A percentile compares a stretch with the other conserved stretches of the same genome.
Evolutionary conservation across 768 basidiomycete genomes (phyloP).

Genomic region (Tricholoma sp.): DNA sequence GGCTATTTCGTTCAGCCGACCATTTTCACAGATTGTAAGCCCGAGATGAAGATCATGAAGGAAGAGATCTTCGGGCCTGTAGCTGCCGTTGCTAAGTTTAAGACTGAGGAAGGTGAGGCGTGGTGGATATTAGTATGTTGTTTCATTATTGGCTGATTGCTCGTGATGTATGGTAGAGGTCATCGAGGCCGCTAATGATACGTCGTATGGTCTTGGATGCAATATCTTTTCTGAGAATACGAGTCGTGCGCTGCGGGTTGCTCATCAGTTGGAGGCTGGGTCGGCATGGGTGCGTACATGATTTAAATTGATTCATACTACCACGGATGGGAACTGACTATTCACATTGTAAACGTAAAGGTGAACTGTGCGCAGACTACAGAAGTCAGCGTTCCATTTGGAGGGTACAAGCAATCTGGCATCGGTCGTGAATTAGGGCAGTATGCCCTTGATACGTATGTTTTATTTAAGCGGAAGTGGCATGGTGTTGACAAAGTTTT

Average conservation of each 20-base stretch:
- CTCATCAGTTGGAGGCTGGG: constrained; percentile 15
- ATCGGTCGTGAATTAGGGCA: constrained; percentile 19
- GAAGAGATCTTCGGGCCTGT: constrained; percentile 83
- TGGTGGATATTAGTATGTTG: neutral
- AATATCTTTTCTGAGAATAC: constrained; percentile 14
- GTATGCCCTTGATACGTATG: constrained; percentile 17
- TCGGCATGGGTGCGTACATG: constrained; percentile 5
- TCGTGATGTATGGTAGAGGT: constrained; percentile 12
- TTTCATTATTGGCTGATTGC: neutral
- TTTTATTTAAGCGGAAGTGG: neutral
- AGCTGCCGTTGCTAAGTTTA: constrained; percentile 65
- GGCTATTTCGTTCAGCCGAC: constrained; percentile 72
- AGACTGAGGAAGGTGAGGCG: constrained; percentile 37
- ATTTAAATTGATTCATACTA: too few relatives aligned
- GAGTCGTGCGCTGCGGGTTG: constrained; percentile 11
- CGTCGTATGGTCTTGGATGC: constrained; percentile 10
- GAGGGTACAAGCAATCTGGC: constrained; percentile 23
- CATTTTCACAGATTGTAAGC: constrained; percentile 55
- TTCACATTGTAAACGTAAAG: too few relatives aligned
- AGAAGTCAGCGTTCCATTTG: constrained; percentile 14
- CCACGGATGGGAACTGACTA: too few relatives aligned
- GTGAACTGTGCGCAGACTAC: constrained; percentile 11
- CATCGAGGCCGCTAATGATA: constrained; percentile 15
- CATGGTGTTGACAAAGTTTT: neutral
- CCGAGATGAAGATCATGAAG: constrained; percentile 60